phyloP scores from a whole-genome alignment of 2,329 filamentous ascomycete species.

The Fusarium heterosporum region DNA sequence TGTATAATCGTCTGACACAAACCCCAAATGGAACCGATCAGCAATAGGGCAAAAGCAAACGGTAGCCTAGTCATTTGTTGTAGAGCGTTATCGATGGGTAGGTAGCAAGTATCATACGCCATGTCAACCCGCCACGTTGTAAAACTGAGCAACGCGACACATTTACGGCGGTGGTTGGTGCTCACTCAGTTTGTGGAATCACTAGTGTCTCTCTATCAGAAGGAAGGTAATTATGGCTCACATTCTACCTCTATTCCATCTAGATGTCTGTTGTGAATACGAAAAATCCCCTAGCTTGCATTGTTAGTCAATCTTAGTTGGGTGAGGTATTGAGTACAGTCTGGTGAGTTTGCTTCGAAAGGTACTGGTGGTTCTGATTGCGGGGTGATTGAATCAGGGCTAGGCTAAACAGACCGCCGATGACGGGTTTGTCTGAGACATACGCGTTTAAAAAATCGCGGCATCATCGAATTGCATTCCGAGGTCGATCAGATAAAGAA shows the following conservation, averaged over 20 bases:
- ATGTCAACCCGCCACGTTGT: neutral
- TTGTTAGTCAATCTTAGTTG: too few species aligned
- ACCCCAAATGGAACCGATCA: neutral
- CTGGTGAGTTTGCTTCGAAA: too few species aligned
- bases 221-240: too few species aligned
- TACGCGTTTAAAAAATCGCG: neutral
- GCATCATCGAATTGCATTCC: neutral
- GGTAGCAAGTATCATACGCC: neutral
- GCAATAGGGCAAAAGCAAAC: neutral
- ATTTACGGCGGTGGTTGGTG: too few species aligned
- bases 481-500: too few species aligned
- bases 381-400: neutral
- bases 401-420: neutral
- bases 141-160: neutral
- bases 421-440: neutral
- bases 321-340: too few species aligned
- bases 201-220: too few species aligned
- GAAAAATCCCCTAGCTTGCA: too few species aligned
- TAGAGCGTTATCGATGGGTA: neutral
- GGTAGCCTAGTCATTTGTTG: neutral
- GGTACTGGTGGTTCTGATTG: neutral
- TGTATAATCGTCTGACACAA: constrained; percentile 1
- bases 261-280: too few species aligned
- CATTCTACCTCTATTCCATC: too few species aligned
- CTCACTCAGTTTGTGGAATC: too few species aligned